phyloP scores from a whole-genome alignment of 352 stramenopile genomes.

The Thalassiosira hispida region DNA sequence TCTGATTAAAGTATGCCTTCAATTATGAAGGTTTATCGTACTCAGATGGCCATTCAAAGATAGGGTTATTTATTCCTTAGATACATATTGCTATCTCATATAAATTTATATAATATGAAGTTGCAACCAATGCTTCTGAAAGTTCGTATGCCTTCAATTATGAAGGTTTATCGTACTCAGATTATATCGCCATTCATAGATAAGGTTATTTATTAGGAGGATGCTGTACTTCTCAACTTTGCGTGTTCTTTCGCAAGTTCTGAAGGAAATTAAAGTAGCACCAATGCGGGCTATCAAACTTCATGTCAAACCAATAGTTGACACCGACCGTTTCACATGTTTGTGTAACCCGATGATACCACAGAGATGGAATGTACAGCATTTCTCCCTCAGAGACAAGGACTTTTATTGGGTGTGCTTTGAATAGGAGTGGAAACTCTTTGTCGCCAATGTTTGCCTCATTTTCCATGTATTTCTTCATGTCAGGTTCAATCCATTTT shows the following conservation, averaged over 20 bases:
- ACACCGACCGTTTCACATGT: conserved; percentile 83
- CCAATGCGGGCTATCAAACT: conserved; percentile 84
- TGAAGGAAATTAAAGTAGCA: conserved; percentile 83
- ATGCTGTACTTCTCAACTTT: not conserved
- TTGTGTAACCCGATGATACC: conserved; percentile 87
- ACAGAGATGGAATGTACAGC: conserved; percentile 87
- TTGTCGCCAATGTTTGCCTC: not conserved
- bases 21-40: not conserved
- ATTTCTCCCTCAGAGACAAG: conserved; percentile 80
- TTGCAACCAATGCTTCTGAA: conserved; percentile 1
- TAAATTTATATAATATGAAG: conserved; percentile 8
- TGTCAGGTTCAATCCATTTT: conserved; percentile 64
- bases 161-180: too few relatives aligned
- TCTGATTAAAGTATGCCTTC: not conserved
- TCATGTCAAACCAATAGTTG: conserved; percentile 89
- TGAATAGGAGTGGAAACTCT: conserved; percentile 57
- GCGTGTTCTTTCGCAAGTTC: conserved; percentile 31
- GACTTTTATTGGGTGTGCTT: conserved; percentile 76
- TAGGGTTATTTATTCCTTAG: not conserved
- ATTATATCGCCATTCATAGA: too few relatives aligned
- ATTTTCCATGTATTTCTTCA: conserved; percentile 35
- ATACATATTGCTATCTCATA: conserved; percentile 15
- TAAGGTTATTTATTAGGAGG: not conserved
- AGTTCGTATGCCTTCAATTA: not conserved
- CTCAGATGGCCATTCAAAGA: too few relatives aligned